These are phyloP conservation scores for Epichloe gansuensis DNA, from an alignment of 2,329 filamentous ascomycete genomes.

Conservation along the genomic window DNA sequence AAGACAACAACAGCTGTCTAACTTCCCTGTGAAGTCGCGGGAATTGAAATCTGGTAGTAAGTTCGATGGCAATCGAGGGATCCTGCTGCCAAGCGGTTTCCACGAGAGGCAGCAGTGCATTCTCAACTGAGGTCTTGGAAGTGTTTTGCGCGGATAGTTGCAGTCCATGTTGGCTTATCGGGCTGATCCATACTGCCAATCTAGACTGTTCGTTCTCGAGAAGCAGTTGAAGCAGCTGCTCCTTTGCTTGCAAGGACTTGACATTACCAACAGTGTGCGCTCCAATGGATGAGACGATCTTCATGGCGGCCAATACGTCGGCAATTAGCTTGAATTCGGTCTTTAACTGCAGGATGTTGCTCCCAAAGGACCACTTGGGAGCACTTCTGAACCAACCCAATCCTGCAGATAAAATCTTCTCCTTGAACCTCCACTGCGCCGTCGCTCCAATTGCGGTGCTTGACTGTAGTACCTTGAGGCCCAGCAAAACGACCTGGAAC, in stretches of 20 bases:
- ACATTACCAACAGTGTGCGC: slow-evolving; percentile 38
- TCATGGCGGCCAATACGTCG: slow-evolving; percentile 60
- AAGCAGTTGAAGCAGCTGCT: slow-evolving; percentile 69
- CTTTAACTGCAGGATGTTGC: slow-evolving; percentile 85
- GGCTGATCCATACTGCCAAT: slow-evolving; percentile 81
- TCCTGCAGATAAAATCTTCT: slow-evolving; percentile 74
- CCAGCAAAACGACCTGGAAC: slow-evolving; percentile 77
- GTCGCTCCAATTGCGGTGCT: slow-evolving; percentile 52
- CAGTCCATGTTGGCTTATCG: slow-evolving; percentile 47
- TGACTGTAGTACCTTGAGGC: slow-evolving; percentile 62
- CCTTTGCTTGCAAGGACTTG: slow-evolving; percentile 62
- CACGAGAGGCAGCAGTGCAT: slow-evolving; percentile 50
- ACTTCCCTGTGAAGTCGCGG: slow-evolving; percentile 62
- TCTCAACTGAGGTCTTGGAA: slow-evolving; percentile 27
- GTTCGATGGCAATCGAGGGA: slow-evolving; percentile 76
- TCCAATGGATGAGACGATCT: slow-evolving; percentile 49
- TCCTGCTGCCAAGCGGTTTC: slow-evolving; percentile 79
- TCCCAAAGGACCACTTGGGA: slow-evolving; percentile 89
- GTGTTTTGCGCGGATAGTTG: slow-evolving; percentile 27
- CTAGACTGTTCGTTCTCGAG: slow-evolving; percentile 76
- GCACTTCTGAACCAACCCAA: slow-evolving; percentile 78
- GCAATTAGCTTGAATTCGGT: slow-evolving; percentile 74
- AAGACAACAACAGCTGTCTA: slow-evolving; percentile 66
- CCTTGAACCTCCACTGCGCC: slow-evolving; percentile 73
- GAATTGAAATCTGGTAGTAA: slow-evolving; percentile 68